Evolutionary conservation across 352 stramenopile species (phyloP).

Genomic region (Peronospora destructor): DNA sequence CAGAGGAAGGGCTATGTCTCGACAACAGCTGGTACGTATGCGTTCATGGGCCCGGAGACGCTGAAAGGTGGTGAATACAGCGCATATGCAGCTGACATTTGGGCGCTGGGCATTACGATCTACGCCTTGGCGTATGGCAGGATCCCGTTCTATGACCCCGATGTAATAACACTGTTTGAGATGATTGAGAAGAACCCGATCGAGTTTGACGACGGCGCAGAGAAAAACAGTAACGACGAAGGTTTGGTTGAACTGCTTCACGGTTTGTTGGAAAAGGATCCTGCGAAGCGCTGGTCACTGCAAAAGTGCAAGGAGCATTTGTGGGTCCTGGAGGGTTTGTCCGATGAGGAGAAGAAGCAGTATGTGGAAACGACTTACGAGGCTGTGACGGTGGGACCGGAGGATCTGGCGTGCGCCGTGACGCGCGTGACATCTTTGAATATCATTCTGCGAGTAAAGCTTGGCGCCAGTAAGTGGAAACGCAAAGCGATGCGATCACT

Average conservation of each 20-base stretch:
- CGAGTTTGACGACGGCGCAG: constrained; percentile 20
- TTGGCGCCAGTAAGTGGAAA: constrained; percentile 74
- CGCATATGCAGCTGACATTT: constrained; percentile 80
- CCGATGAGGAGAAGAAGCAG: constrained; percentile 26
- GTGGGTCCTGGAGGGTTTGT: constrained; percentile 59
- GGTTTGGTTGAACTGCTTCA: constrained; percentile 42
- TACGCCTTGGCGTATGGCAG: constrained; percentile 72
- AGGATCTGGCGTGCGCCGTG: constrained; percentile 62
- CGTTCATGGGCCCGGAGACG: constrained; percentile 80
- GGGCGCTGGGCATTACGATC: constrained; percentile 80
- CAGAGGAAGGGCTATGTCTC: constrained; percentile 74
- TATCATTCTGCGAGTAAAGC: constrained; percentile 69
- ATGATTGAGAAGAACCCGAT: constrained; percentile 66
- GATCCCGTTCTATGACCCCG: constrained; percentile 79
- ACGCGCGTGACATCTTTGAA: constrained; percentile 70
- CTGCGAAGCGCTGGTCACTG: constrained; percentile 61
- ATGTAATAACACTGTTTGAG: constrained; percentile 79
- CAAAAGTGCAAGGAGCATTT: constrained; percentile 58
- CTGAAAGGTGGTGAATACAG: constrained; percentile 73
- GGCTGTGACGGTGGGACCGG: constrained; percentile 44
- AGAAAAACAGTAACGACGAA: constrained; percentile 33
- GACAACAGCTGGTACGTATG: constrained; percentile 75
- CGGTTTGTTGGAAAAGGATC: constrained; percentile 69
- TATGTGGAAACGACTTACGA: constrained; percentile 52
- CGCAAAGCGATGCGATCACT: constrained; percentile 59